phyloP scores from a whole-genome alignment of 139 green algal genomes.

The Chlamydomonas sphaeroides region DNA sequence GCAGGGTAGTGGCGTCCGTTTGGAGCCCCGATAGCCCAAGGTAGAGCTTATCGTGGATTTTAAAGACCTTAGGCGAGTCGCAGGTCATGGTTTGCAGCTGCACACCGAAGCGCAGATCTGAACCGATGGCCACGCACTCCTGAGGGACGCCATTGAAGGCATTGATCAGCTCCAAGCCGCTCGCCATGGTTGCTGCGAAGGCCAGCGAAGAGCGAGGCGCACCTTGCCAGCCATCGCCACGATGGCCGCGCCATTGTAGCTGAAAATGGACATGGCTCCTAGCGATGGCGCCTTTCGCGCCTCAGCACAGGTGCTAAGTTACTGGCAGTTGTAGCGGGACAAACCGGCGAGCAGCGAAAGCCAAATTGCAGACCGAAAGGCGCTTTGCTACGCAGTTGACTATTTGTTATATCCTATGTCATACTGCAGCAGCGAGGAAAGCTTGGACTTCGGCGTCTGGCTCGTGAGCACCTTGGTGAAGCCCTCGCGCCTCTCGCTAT shows the following conservation, averaged over 20 bases:
- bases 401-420: no score
- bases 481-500: no score
- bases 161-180: background rate
- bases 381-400: no score
- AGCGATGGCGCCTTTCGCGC: no score
- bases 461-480: no score
- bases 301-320: no score
- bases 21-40: constrained; percentile 91
- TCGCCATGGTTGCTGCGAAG: constrained; percentile 1
- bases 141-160: constrained; percentile 49
- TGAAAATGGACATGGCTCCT: constrained; percentile 90
- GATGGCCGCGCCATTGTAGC: constrained; percentile 96
- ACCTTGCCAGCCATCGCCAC: constrained; percentile 87
- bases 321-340: no score
- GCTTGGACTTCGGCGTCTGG: no score
- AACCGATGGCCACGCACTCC: constrained; percentile 97
- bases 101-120: constrained; percentile 95
- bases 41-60: constrained; percentile 96
- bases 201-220: constrained; percentile 53
- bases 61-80: constrained; percentile 93
- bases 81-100: constrained; percentile 97
- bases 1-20: constrained; percentile 94
- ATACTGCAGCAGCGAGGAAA: no score
- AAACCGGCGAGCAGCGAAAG: no score
- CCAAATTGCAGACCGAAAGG: no score